These are phyloP conservation scores for Trametes gibbosa DNA, from an alignment of 768 basidiomycete genomes.

Conservation along the genomic window DNA sequence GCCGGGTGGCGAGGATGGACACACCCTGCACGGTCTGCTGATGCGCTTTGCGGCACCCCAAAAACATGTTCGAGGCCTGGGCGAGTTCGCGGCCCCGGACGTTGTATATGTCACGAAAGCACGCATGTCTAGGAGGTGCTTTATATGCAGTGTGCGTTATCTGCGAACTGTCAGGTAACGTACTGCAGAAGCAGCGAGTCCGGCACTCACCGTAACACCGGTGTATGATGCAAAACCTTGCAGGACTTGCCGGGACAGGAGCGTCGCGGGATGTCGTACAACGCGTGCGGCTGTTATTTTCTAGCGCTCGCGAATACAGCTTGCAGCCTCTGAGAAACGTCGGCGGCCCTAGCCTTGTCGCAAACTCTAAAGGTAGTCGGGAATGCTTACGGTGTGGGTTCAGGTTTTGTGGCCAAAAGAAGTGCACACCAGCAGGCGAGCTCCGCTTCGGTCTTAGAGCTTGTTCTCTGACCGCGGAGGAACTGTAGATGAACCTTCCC, in stretches of 20 bases:
- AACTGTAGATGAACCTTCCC: background rate
- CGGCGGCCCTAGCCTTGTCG: background rate
- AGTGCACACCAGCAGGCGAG: background rate
- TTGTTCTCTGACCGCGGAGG: background rate
- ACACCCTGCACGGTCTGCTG: background rate
- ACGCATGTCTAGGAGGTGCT: background rate
- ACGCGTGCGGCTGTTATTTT: background rate
- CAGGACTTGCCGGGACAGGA: background rate
- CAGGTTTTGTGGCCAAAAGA: background rate
- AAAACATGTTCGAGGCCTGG: background rate
- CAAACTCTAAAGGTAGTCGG: background rate
- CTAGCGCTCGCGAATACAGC: too few relatives aligned
- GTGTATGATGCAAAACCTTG: background rate
- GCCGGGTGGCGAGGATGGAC: background rate
- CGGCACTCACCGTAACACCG: conserved; percentile 1
- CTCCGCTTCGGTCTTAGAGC: background rate
- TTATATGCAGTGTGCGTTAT: background rate
- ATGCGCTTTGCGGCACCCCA: background rate
- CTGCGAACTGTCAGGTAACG: background rate
- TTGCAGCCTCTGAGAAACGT: too few relatives aligned
- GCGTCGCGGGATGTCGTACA: conserved; percentile 1
- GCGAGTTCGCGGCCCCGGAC: background rate
- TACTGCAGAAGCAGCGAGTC: background rate
- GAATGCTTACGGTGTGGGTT: background rate
- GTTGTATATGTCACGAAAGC: background rate